Evolutionary conservation across 345 rosid genomes (phyloP), one percentile per base, ranked within the genome.

Genomic region (Populus deltoides): DNA sequence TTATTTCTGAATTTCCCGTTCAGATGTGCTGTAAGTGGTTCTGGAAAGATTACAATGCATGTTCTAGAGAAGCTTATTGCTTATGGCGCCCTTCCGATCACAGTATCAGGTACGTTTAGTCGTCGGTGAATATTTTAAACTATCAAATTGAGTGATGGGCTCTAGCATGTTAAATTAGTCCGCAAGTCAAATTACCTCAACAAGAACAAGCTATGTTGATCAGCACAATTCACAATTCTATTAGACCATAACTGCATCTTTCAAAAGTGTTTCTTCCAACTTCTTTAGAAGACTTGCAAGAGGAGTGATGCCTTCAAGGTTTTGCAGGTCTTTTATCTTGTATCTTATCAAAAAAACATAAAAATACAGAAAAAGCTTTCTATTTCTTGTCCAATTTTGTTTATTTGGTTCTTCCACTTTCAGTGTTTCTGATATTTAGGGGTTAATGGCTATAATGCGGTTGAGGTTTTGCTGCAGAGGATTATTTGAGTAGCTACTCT

Each of bases 41-140:
- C 90, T 70, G 99, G 99, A 80, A 96, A 96, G 97, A 96, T 96
- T 79, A 97, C 99, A 15, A 83, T 96, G 95, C 99, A 96, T 86
- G 99, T 93, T 80, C 86, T 93, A 65, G 99, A 96, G 84, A 96
- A 96, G 93, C 95, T 96, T 79, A 89, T 91, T 85, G 99, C 97
- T 70, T 91, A 87, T 86, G 99, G 98, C 31, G 99, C 97, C 68
- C 79, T 91, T 82, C 99, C 99, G 13, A 85, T 96, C 33, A 88
- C 97, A 25, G 93, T 96, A 39, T 96, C 99, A 72, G 99, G 99
- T 92, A 83, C 71, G 63, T 76, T 75, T 68, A 59, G 25, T 18
- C 9, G 6, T 7, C 2, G 9, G 16, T 47, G 51, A 47, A 47
- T 47, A 47, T 47, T 47, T 41, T 47, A 47, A 47, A 47, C 51